Evolutionary conservation across 1,139 yeast species (phyloP).

Genomic region (Groenewaldozyma auringiensis): DNA sequence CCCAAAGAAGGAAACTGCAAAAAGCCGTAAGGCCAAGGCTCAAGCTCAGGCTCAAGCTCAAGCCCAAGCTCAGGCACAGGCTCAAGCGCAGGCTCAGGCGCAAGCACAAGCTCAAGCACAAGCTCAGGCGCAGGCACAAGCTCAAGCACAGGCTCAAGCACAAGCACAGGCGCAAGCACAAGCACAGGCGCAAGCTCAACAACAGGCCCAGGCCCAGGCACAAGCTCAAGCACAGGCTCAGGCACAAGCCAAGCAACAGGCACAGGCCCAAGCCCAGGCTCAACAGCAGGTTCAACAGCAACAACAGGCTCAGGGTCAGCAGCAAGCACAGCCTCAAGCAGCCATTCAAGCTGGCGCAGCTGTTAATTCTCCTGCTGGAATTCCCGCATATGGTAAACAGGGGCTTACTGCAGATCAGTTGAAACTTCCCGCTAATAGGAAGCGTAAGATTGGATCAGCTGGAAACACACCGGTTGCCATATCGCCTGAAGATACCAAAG

Average conservation of each 20-base stretch:
- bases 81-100: neutral
- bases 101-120: neutral
- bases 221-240: conserved; percentile 7
- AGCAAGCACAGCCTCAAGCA: conserved; percentile 4
- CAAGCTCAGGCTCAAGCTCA: conserved; percentile 6
- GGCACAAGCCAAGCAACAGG: neutral
- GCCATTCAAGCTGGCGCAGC: conserved; percentile 3
- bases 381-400: conserved; percentile 24
- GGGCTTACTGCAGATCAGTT: conserved; percentile 26
- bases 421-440: conserved; percentile 24
- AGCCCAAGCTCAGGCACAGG: conserved; percentile 1
- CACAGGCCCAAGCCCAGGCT: conserved; percentile 4
- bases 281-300: conserved; percentile 8
- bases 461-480: conserved; percentile 14
- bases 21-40: conserved; percentile 5
- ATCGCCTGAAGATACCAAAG: conserved; percentile 18
- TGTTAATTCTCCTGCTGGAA: conserved; percentile 22
- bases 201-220: conserved; percentile 1
- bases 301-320: conserved; percentile 5
- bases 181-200: conserved; percentile 7
- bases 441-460: conserved; percentile 20
- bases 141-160: neutral
- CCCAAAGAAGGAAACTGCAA: conserved; percentile 1
- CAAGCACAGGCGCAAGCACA: neutral
- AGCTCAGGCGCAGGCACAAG: neutral